Conservation (phyloP, 2,329 filamentous ascomycete genomes). For the Beauveria varroae region DNA sequence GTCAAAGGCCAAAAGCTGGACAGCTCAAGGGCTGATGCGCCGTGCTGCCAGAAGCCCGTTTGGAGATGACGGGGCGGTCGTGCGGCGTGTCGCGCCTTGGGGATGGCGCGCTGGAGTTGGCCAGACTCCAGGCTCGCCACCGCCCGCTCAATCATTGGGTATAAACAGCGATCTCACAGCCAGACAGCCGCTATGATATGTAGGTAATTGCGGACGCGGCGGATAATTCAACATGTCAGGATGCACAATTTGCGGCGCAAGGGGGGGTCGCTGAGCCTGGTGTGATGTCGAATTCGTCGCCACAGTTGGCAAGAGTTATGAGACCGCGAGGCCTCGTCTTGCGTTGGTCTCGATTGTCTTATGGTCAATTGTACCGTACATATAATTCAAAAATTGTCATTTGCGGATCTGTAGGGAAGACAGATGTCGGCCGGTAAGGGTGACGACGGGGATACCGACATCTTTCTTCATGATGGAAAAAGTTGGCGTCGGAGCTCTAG, state of each 20-base stretch:
- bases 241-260: neutral
- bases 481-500: conserved; percentile 7
- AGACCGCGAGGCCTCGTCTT: neutral
- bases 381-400: neutral
- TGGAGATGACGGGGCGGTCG: conserved; percentile 38
- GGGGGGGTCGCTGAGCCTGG: neutral
- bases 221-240: neutral
- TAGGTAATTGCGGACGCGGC: neutral
- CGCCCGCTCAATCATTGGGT: conserved; percentile 51
- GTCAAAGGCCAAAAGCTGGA: conserved; percentile 31
- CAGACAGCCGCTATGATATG: neutral
- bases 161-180: neutral
- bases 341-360: neutral
- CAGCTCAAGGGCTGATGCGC: conserved; percentile 42
- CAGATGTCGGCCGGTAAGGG: neutral
- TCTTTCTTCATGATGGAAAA: conserved; percentile 6
- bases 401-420: neutral
- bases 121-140: conserved; percentile 49
- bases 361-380: neutral
- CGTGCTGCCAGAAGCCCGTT: conserved; percentile 48
- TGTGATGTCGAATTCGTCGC: neutral
- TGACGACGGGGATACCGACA: neutral
- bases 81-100: conserved; percentile 27
- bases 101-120: conserved; percentile 45
- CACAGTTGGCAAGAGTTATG: neutral